Percentiles rank a stretch among this genome's conserved stretches.
Evolutionary conservation across 2,329 filamentous ascomycete species (phyloP).

Genomic region (Microdochium nivale): DNA sequence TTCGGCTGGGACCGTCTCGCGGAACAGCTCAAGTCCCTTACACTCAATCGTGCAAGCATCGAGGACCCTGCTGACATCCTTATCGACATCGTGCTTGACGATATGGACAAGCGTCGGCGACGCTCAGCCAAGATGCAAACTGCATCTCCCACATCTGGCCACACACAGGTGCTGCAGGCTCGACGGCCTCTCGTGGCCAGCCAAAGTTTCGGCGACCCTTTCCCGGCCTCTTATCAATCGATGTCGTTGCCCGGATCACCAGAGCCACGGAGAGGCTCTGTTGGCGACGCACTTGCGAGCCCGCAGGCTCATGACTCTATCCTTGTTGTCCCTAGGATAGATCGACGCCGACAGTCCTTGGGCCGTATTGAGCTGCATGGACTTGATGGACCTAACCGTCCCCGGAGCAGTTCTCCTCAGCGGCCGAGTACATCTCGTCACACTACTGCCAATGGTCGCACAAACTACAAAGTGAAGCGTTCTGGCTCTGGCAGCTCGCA

Average conservation of each 20-base stretch:
- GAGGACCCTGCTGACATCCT: slow-evolving; percentile 87
- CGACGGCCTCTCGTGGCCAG: neutral
- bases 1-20: slow-evolving; percentile 94
- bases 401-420: slow-evolving; percentile 72
- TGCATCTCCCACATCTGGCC: slow-evolving; percentile 51
- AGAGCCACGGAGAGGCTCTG: slow-evolving; percentile 33
- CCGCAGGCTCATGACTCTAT: slow-evolving; percentile 14
- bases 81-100: slow-evolving; percentile 88
- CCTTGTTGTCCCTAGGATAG: slow-evolving; percentile 24
- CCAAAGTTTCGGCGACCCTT: slow-evolving; percentile 38
- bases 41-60: slow-evolving; percentile 76
- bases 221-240: slow-evolving; percentile 39
- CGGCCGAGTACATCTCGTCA: slow-evolving; percentile 71
- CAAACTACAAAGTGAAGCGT: slow-evolving; percentile 67
- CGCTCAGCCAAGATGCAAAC: slow-evolving; percentile 79
- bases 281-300: slow-evolving; percentile 44
- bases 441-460: slow-evolving; percentile 56
- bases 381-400: slow-evolving; percentile 31
- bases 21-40: slow-evolving; percentile 84
- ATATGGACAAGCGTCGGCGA: slow-evolving; percentile 85
- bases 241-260: slow-evolving; percentile 60
- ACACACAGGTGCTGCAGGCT: neutral
- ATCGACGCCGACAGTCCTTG: slow-evolving; percentile 33
- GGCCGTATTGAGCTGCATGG: slow-evolving; percentile 40
- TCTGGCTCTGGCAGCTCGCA: slow-evolving; percentile 91